Percentiles rank a stretch among this genome's conserved stretches.
Conservation (phyloP, 73 alveolate species). For the Tetrahymena borealis region DNA sequence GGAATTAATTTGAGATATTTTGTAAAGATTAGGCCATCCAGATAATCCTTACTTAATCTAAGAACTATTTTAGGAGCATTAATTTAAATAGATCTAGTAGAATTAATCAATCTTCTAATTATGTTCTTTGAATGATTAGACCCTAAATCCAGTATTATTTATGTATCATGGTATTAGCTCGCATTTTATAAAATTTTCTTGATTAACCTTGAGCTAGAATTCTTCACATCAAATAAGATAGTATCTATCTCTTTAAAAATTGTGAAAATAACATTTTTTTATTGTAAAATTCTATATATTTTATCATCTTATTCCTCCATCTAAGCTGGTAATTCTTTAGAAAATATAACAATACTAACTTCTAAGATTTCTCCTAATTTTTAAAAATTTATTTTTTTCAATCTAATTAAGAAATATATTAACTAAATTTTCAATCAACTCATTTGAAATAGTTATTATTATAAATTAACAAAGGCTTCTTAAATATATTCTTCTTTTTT, state of each 20-base stretch:
- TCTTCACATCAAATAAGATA: not conserved
- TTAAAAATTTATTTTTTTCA: too few relatives aligned
- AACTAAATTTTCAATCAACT: too few relatives aligned
- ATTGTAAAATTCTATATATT: not conserved
- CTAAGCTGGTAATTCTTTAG: too few relatives aligned
- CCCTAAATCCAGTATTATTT: not conserved
- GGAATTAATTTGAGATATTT: not conserved
- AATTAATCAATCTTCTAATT: not conserved
- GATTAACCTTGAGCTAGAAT: not conserved
- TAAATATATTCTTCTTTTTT: too few relatives aligned
- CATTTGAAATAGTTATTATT: too few relatives aligned
- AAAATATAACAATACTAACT: too few relatives aligned
- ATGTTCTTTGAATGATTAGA: not conserved
- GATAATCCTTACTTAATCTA: not conserved
- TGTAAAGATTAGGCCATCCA: not conserved
- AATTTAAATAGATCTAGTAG: not conserved
- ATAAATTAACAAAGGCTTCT: too few relatives aligned
- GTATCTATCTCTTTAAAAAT: not conserved
- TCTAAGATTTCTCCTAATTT: too few relatives aligned
- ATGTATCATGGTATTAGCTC: not conserved
- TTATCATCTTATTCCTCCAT: too few relatives aligned
- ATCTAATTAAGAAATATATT: too few relatives aligned
- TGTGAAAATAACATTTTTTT: not conserved
- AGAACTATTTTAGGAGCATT: not conserved
- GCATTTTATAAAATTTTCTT: not conserved